Base-by-base conservation (phyloP, 768 basidiomycete genomes). In the Boletus reticulatus region DNA sequence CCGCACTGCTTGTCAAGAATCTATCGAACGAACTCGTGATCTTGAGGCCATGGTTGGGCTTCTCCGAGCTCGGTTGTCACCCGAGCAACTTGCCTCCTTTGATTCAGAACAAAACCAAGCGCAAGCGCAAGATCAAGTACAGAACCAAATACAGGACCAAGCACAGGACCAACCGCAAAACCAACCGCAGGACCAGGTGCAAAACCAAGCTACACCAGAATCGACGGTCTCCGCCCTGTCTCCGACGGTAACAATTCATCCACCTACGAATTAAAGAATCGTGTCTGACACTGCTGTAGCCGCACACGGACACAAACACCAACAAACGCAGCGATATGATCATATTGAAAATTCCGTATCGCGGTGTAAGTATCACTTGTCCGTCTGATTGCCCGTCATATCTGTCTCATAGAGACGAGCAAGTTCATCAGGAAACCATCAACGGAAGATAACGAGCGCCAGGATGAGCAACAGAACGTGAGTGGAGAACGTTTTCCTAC, bases 311-410 rank as follows among this genome's bases (percentile, higher is more conserved):
- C 27, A 13, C 52, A 7, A 51, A 36, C 12, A 2, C 56, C 14
- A 48, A 50, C 44, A 67, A 54, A 37, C 61, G 61, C n/a, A 63
- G 27, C 38, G 67, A 67, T 5, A 38, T 50, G 59, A 63, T 68
- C 42, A 20, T 63, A 9, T 42, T 64, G 32, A 66, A 58, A 56
- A 67, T 68, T 0, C 66, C 66, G 34, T 59, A 38, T 46, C 64
- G 53, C 17, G 67, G 53, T 20, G 66, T 68, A 22, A 57, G 62
- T 48, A 27, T 41, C 43, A 32, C 19, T 39, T 22, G 4, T 4
- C 29, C 17, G 3, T 48, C 34, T 52, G 8, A 34, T 43, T 31
- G 16, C 16, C 39, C 17, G 17, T 29, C 38, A 22, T 39, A n/a
- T 13, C 32, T 12, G 29, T 56, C 49, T 57, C 47, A 61, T 46